Conservation (phyloP, 148 eudicot genomes). For the Rhododendron griersonianum region DNA sequence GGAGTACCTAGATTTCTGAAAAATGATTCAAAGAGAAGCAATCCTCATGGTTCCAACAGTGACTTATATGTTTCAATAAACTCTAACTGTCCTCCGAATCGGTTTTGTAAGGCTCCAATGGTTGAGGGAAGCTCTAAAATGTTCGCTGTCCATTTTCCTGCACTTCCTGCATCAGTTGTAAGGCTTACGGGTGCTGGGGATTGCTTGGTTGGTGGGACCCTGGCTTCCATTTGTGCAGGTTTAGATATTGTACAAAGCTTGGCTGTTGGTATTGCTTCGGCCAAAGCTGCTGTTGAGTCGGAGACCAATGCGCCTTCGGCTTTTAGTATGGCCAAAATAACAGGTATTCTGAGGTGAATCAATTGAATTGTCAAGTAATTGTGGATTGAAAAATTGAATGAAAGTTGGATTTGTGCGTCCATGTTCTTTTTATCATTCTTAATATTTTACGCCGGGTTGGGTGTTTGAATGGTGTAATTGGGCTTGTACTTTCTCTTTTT, state of each 20-base stretch:
- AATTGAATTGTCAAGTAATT: background rate
- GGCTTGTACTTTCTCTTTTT: background rate
- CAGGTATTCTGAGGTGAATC: conserved; percentile 40
- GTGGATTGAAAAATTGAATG: background rate
- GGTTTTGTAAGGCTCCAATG: conserved; percentile 20
- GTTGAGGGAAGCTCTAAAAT: conserved; percentile 31
- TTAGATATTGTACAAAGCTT: conserved; percentile 78
- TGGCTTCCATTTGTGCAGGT: conserved; percentile 79
- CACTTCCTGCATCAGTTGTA: conserved; percentile 63
- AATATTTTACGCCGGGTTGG: background rate
- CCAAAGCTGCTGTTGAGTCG: conserved; percentile 72
- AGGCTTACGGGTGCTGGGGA: conserved; percentile 97
- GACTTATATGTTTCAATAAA: conserved; percentile 42
- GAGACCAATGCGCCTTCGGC: conserved; percentile 63
- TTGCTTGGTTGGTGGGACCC: conserved; percentile 84
- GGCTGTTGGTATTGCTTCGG: conserved; percentile 89
- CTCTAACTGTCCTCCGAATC: conserved; percentile 46
- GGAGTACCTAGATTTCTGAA: conserved; percentile 28
- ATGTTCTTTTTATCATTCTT: background rate
- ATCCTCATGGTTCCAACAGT: conserved; percentile 22
- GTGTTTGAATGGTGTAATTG: background rate
- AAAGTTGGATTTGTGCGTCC: background rate
- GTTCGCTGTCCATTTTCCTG: conserved; percentile 70
- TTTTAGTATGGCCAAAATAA: conserved; percentile 43
- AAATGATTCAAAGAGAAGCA: conserved; percentile 17